Evolutionary conservation across 441 rosid species (phyloP).

Genomic region (Arabidopsis hybrid): DNA sequence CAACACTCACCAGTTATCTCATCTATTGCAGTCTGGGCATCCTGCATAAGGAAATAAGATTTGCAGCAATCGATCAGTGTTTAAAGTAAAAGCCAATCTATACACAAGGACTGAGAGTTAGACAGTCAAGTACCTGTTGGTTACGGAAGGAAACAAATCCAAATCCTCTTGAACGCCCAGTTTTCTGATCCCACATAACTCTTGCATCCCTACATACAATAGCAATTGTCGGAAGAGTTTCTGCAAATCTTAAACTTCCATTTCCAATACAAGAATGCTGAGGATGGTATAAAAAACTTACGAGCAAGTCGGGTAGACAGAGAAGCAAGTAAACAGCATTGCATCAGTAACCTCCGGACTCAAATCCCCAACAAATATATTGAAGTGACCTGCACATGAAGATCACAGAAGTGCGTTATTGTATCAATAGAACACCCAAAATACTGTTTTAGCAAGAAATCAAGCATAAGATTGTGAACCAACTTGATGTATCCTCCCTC

Average conservation of each 20-base stretch:
- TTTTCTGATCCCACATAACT: conserved; percentile 99
- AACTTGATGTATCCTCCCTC: conserved; percentile 71
- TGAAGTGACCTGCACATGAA: conserved; percentile 51
- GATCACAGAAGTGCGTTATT: conserved; percentile 11
- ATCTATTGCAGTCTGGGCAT: conserved; percentile 51
- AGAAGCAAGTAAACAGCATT: conserved; percentile 56
- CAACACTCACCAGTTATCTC: conserved; percentile 44
- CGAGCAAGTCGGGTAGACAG: conserved; percentile 59
- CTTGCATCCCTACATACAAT: conserved; percentile 47
- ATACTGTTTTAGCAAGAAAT: not conserved
- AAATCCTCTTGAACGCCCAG: conserved; percentile 98
- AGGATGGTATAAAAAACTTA: conserved; percentile 39
- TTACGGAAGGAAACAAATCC: conserved; percentile 78
- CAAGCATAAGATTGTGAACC: conserved; percentile 18
- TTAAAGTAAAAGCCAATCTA: not conserved
- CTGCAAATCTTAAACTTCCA: not conserved
- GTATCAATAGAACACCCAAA: not conserved
- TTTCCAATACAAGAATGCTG: not conserved
- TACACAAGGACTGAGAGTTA: conserved; percentile 18
- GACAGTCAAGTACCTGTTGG: conserved; percentile 45
- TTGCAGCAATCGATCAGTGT: conserved; percentile 6
- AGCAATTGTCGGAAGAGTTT: conserved; percentile 31
- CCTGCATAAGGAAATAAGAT: conserved; percentile 41
- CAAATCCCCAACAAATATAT: conserved; percentile 62
- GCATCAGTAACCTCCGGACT: conserved; percentile 67